Evolutionary conservation across 208 protist species (phyloP), one percentile per base, ranked within the genome.

Genomic region (Trichomonas vaginalis): DNA sequence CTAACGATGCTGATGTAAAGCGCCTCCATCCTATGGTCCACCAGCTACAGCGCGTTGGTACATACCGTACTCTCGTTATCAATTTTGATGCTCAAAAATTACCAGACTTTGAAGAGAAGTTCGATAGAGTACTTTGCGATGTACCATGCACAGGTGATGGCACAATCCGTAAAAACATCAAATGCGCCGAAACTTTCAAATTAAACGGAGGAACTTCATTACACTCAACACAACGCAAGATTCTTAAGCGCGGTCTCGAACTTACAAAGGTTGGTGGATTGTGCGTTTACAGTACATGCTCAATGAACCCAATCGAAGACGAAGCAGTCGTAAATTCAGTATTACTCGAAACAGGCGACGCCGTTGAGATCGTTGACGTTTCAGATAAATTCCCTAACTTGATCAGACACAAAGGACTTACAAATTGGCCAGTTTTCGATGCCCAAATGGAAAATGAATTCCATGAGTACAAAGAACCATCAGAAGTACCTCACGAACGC

Each of bases 281-380:
- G 0, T 70, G 97, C 9, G 97, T 97, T 39, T 98, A 98, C 96
- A 97, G 96, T 0, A 98, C 97, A 6, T 98, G 97, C 95, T 97
- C 96, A n/a, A 51, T 97, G 37, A 97, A 97, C 47, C 97, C 97
- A 40, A 83, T 97, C 46, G 97, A 98, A 95, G 96, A 98, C 48
- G 97, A 97, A 95, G 97, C 97, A 0, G 97, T 98, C 47, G 96
- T 98, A 40, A 95, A 95, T 0, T 79, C 48, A 86, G 51, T 97
- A 37, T 70, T 97, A 9, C 70, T 46, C 12, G 45, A 61, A 42
- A 40, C n/a, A 39, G 49, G 49, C 45, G 47, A 95, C 6, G 17
- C 15, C 0, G 14, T 39, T 10, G 61, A 96, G 45, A 95, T 98
- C 23, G 95, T 97, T n/a, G 96, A 97, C 95, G 95, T 96, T 10